Evolutionary conservation across 2,329 filamentous ascomycete species (phyloP).

Genomic region (Cercospora sp.): DNA sequence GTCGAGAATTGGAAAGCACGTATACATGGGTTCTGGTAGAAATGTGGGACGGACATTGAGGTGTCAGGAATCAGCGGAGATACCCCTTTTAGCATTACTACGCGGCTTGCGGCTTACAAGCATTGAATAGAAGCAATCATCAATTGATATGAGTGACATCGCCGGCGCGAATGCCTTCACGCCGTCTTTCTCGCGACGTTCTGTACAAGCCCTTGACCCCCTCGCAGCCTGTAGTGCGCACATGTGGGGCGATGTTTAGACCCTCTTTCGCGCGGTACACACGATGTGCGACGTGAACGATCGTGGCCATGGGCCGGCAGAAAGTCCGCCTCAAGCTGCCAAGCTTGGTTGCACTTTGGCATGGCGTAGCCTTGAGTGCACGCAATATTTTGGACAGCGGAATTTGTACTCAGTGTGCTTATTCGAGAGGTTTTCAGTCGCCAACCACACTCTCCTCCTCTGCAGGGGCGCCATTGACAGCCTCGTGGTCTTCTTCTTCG

Average conservation of each 20-base stretch:
- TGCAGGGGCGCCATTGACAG: constrained; percentile 34
- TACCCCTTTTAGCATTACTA: not conserved
- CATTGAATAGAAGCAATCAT: constrained; percentile 1
- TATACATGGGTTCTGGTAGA: constrained; percentile 19
- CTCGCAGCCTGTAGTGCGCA: not conserved
- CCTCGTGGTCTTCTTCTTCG: constrained; percentile 35
- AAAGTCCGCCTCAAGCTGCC: not conserved
- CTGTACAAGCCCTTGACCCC: not conserved
- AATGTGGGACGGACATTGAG: not conserved
- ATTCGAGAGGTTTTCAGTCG: too few relatives aligned
- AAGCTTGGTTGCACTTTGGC: not conserved
- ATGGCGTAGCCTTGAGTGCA: not conserved
- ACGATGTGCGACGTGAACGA: not conserved
- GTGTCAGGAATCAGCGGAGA: not conserved
- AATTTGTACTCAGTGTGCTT: too few relatives aligned
- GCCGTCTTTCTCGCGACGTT: not conserved
- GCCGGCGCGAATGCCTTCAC: not conserved
- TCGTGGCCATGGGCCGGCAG: not conserved
- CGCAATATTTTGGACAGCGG: accelerated
- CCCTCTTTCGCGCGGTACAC: not conserved
- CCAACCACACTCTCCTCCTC: constrained; percentile 46
- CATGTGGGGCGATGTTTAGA: not conserved
- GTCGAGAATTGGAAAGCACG: constrained; percentile 48
- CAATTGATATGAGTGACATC: not conserved
- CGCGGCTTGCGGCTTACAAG: not conserved